Conservation (phyloP, 768 basidiomycete species). For the Omphalotus guepiniiformis region DNA sequence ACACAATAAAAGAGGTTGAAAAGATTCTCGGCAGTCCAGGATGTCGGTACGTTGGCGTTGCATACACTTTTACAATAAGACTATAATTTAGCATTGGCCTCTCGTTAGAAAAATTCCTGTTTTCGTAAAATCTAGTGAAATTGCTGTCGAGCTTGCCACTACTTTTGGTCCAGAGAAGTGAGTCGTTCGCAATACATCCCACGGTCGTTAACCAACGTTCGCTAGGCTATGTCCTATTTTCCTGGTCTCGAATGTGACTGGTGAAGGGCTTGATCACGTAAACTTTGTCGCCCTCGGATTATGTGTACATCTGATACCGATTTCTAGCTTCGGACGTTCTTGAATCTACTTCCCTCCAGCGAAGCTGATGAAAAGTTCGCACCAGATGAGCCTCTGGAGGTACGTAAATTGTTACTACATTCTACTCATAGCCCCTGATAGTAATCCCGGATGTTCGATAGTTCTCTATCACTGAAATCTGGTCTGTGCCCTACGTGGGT, state of each 20-base stretch:
- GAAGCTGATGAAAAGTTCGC: slow-evolving; percentile 84
- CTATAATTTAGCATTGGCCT: neutral
- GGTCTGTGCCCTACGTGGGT: slow-evolving; percentile 85
- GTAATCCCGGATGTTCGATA: slow-evolving; percentile 24
- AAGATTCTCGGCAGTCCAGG: slow-evolving; percentile 94
- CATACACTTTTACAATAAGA: neutral
- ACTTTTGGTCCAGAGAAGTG: slow-evolving; percentile 73
- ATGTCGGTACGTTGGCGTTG: slow-evolving; percentile 56
- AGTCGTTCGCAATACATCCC: slow-evolving; percentile 15
- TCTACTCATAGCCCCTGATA: slow-evolving; percentile 5
- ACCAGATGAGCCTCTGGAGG: slow-evolving; percentile 76
- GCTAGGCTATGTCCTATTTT: slow-evolving; percentile 85
- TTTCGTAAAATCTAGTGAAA: slow-evolving; percentile 78
- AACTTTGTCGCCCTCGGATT: slow-evolving; percentile 14
- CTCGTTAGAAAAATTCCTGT: slow-evolving; percentile 68
- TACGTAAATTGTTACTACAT: slow-evolving; percentile 17
- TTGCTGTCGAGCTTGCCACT: slow-evolving; percentile 73
- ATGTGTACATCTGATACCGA: neutral
- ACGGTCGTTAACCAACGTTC: slow-evolving; percentile 7
- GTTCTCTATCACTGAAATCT: slow-evolving; percentile 84
- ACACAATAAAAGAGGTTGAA: slow-evolving; percentile 87
- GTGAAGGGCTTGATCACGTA: slow-evolving; percentile 82
- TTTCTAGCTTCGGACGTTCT: slow-evolving; percentile 73
- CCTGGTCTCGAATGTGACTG: slow-evolving; percentile 91
- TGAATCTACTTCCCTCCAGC: slow-evolving; percentile 87